phyloP scores from a whole-genome alignment of 1,284 basidiomycete species.

The Meira nashicola region DNA sequence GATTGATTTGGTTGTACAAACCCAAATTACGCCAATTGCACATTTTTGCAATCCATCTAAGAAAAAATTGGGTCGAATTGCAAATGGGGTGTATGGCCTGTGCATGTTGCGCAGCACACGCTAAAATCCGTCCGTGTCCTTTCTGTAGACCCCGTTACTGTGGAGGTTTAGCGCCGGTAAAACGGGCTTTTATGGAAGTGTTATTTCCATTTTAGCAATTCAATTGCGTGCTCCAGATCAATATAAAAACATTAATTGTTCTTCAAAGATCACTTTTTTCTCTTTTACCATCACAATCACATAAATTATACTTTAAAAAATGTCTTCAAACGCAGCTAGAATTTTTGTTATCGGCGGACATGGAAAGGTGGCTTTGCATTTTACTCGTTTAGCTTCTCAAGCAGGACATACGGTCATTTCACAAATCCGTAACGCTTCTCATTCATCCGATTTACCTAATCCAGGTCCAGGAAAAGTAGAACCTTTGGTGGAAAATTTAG shows the following conservation, averaged over 20 bases:
- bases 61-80: too few relatives aligned
- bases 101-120: too few relatives aligned
- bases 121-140: too few relatives aligned
- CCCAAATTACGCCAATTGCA: too few relatives aligned
- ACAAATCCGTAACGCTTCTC: constrained; percentile 32
- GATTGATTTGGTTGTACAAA: neutral
- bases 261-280: neutral
- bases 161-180: neutral
- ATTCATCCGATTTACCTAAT: constrained; percentile 30
- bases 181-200: neutral
- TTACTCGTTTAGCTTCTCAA: constrained; percentile 28
- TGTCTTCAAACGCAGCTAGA: neutral
- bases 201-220: neutral
- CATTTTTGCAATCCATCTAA: too few relatives aligned
- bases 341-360: constrained; percentile 38
- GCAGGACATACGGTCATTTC: constrained; percentile 31
- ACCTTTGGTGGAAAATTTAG: constrained; percentile 63
- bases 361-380: constrained; percentile 36
- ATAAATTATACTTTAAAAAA: neutral
- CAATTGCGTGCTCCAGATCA: neutral
- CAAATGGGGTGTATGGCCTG: too few relatives aligned
- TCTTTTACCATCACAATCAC: neutral
- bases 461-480: constrained; percentile 52
- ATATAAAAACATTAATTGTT: neutral
- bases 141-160: too few relatives aligned